Percentiles rank a stretch among this genome's conserved stretches.
phyloP scores from a whole-genome alignment of 768 basidiomycete species.

The Porpolomopsis calyptriformis region DNA sequence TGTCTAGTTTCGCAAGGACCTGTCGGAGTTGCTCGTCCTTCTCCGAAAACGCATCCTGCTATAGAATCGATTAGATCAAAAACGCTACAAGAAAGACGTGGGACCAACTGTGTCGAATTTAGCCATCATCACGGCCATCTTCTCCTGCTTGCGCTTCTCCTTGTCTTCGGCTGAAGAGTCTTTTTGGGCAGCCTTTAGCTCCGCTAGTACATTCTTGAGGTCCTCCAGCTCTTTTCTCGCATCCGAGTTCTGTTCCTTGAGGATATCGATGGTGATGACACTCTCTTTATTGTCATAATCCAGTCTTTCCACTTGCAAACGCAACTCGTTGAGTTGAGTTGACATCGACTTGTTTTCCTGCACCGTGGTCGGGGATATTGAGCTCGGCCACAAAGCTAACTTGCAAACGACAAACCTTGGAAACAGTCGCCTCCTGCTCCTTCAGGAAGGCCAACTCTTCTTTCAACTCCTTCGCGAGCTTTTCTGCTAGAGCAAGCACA shows the following conservation, averaged over 20 bases:
- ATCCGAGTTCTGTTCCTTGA: constrained; percentile 90
- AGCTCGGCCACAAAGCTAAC: constrained; percentile 1
- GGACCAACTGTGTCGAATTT: constrained; percentile 84
- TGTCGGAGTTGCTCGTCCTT: constrained; percentile 89
- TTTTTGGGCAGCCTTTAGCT: constrained; percentile 72
- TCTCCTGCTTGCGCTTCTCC: constrained; percentile 98
- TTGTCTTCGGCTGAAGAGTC: constrained; percentile 89
- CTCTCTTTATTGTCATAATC: constrained; percentile 97
- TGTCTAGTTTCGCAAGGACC: constrained; percentile 75
- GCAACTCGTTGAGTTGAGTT: constrained; percentile 83
- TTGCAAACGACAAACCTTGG: constrained; percentile 41
- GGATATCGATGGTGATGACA: constrained; percentile 82
- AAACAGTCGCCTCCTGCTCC: constrained; percentile 75
- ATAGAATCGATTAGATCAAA: constrained; percentile 12
- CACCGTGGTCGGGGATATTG: constrained; percentile 1
- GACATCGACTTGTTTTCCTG: constrained; percentile 95
- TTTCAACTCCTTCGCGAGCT: constrained; percentile 75
- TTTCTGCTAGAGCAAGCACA: constrained; percentile 67
- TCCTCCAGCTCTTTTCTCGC: constrained; percentile 83
- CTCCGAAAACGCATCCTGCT: constrained; percentile 93
- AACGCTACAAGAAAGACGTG: constrained; percentile 3
- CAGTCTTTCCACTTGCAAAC: constrained; percentile 81
- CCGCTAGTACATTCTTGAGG: constrained; percentile 65
- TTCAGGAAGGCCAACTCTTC: constrained; percentile 86
- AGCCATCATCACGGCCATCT: constrained; percentile 99